phyloP scores from a whole-genome alignment of 805 yeast genomes.

The Yarrowia deformans region DNA sequence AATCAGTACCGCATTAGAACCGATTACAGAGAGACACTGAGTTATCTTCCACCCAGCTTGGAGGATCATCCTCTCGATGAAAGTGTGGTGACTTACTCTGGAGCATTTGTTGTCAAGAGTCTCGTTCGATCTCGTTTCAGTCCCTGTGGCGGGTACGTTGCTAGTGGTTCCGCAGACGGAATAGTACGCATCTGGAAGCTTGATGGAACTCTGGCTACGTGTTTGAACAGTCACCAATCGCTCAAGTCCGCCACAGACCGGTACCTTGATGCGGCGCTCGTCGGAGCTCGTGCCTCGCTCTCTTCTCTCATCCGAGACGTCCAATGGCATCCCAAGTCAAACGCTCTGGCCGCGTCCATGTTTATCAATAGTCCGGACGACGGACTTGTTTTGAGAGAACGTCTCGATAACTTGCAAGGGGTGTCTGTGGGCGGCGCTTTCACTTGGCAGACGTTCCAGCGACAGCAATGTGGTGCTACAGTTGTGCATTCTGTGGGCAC shows the following conservation, averaged over 20 bases:
- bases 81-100: slow-evolving; percentile 29
- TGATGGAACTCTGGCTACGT: slow-evolving; percentile 24
- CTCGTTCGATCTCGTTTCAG: slow-evolving; percentile 30
- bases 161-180: slow-evolving; percentile 37
- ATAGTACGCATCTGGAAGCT: slow-evolving; percentile 33
- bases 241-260: slow-evolving; percentile 1
- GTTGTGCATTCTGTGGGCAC: slow-evolving; percentile 18
- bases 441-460: slow-evolving; percentile 37
- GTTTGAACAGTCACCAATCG: slow-evolving; percentile 19
- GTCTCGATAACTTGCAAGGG: slow-evolving; percentile 4
- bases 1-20: slow-evolving; percentile 3
- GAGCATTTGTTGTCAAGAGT: slow-evolving; percentile 30
- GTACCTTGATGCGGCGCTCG: slow-evolving; percentile 2
- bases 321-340: slow-evolving; percentile 25
- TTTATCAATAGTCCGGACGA: slow-evolving; percentile 35
- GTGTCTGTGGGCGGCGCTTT: slow-evolving; percentile 26
- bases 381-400: slow-evolving; percentile 14
- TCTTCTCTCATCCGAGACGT: slow-evolving; percentile 29
- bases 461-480: slow-evolving; percentile 31
- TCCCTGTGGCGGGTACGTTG: slow-evolving; percentile 35
- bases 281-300: slow-evolving; percentile 19
- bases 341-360: slow-evolving; percentile 26
- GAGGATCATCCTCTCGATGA: slow-evolving; percentile 35
- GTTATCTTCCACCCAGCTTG: slow-evolving; percentile 24
- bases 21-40: slow-evolving; percentile 29